A percentile compares a stretch with the other conserved stretches of the same genome.
Conservation (phyloP, 495 filamentous ascomycete genomes). For the Penicillium arizonense region DNA sequence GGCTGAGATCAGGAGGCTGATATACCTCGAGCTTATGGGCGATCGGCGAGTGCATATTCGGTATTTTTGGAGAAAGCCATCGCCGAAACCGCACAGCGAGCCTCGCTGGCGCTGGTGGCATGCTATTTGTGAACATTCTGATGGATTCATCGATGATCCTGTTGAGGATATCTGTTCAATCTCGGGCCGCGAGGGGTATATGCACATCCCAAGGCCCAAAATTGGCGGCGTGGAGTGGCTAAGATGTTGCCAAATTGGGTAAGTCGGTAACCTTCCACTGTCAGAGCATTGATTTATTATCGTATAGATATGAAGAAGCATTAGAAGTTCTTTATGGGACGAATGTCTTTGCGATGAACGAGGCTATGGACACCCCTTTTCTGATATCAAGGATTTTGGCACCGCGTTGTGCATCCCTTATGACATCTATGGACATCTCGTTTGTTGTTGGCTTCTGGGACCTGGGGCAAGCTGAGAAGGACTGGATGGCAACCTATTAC, state of each 20-base stretch:
- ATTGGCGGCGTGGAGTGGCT: conserved; percentile 13
- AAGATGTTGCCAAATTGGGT: conserved; percentile 17
- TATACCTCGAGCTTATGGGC: conserved; percentile 19
- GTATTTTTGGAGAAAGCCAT: conserved; percentile 6
- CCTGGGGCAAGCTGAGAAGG: background rate
- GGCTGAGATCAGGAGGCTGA: conserved; percentile 9
- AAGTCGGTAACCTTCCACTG: background rate
- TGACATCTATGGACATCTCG: conserved; percentile 12
- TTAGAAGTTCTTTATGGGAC: conserved; percentile 14
- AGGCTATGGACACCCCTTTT: conserved; percentile 7
- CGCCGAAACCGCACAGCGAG: conserved; percentile 1
- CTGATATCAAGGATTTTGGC: conserved; percentile 7
- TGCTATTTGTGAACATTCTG: conserved; percentile 5
- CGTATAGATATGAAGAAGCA: conserved; percentile 15
- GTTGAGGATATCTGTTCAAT: no score
- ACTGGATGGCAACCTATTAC: conserved; percentile 2
- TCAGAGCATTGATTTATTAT: background rate
- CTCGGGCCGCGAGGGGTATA: no score
- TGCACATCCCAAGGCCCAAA: conserved; percentile 1
- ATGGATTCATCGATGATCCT: no score
- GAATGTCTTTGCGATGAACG: conserved; percentile 9
- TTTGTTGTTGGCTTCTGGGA: background rate
- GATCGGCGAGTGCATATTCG: conserved; percentile 16
- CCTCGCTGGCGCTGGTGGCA: conserved; percentile 17
- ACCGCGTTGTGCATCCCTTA: background rate